These are phyloP conservation scores for Boletus patriciae DNA, from an alignment of 768 basidiomycete genomes.

Conservation along the genomic window DNA sequence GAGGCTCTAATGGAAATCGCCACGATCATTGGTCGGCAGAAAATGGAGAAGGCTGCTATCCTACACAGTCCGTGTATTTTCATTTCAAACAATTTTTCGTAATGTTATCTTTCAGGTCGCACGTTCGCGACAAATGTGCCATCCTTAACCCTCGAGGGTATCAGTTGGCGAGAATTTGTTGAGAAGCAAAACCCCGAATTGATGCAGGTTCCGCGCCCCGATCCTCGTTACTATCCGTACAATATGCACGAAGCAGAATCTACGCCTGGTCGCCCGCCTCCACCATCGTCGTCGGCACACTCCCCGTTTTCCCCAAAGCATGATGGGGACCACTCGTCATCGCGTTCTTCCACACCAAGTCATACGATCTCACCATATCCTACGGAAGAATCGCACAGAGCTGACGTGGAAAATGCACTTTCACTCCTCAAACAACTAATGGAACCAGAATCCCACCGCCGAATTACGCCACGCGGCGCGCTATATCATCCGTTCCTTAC, in stretches of 20 bases:
- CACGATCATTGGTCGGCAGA: constrained; percentile 74
- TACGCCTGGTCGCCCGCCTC: constrained; percentile 24
- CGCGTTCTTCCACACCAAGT: constrained; percentile 26
- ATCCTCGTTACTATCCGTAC: constrained; percentile 58
- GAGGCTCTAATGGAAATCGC: constrained; percentile 97
- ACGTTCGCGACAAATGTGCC: constrained; percentile 91
- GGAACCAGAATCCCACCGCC: constrained; percentile 72
- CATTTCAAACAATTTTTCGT: background rate
- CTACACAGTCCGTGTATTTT: constrained; percentile 71
- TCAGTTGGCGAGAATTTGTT: constrained; percentile 73
- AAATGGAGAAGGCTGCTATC: constrained; percentile 83
- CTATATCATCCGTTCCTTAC: constrained; percentile 78
- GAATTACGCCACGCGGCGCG: constrained; percentile 74
- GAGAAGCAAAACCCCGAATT: constrained; percentile 74
- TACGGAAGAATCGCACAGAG: constrained; percentile 42
- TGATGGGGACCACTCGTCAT: constrained; percentile 18
- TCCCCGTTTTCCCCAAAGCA: constrained; percentile 23
- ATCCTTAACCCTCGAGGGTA: constrained; percentile 62
- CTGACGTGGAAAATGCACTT: constrained; percentile 65
- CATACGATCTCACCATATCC: constrained; percentile 19
- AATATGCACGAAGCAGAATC: constrained; percentile 28
- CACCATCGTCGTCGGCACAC: constrained; percentile 38
- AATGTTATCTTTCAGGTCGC: constrained; percentile 56
- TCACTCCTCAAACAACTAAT: constrained; percentile 74
- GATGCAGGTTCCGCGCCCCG: constrained; percentile 48